Conservation (phyloP, 2,329 filamentous ascomycete species). For the Fusarium austroafricanum region DNA sequence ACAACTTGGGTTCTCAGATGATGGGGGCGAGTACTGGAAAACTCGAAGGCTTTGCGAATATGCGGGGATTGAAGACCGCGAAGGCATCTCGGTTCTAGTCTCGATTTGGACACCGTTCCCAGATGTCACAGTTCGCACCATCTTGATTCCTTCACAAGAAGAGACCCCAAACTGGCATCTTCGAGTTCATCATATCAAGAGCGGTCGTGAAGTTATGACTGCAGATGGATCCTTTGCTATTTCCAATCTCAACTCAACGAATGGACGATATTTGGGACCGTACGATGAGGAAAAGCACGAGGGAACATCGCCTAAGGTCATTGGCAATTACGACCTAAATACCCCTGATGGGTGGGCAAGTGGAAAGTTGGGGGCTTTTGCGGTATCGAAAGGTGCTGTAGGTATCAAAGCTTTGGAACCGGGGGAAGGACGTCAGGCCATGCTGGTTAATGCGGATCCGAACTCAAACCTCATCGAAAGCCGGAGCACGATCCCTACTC, state of each 20-base stretch:
- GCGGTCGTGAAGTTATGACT: conserved; percentile 72
- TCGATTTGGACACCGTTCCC: conserved; percentile 78
- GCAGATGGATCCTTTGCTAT: conserved; percentile 83
- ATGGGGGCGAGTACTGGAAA: conserved; percentile 83
- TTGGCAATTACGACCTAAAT: conserved; percentile 70
- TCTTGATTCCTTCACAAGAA: conserved; percentile 70
- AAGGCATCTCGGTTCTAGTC: conserved; percentile 69
- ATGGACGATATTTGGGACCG: conserved; percentile 62
- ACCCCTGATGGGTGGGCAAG: conserved; percentile 64
- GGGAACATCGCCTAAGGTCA: conserved; percentile 66
- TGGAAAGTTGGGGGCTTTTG: conserved; percentile 66
- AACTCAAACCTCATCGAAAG: conserved; percentile 82
- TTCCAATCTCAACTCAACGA: conserved; percentile 60
- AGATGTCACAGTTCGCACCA: conserved; percentile 74
- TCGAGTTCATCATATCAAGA: conserved; percentile 70
- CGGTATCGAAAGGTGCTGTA: conserved; percentile 66
- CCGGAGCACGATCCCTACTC: conserved; percentile 76
- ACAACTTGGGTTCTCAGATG: conserved; percentile 80
- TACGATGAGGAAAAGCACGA: conserved; percentile 61
- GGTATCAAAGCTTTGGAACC: conserved; percentile 68
- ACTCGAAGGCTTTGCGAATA: conserved; percentile 76
- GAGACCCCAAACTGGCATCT: conserved; percentile 76
- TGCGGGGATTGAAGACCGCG: conserved; percentile 68
- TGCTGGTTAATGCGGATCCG: conserved; percentile 79
- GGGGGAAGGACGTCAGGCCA: conserved; percentile 64